Percentiles rank a stretch among this genome's conserved stretches.
Evolutionary conservation across 768 basidiomycete genomes (phyloP).

Genomic region (Tylopilus sp.): DNA sequence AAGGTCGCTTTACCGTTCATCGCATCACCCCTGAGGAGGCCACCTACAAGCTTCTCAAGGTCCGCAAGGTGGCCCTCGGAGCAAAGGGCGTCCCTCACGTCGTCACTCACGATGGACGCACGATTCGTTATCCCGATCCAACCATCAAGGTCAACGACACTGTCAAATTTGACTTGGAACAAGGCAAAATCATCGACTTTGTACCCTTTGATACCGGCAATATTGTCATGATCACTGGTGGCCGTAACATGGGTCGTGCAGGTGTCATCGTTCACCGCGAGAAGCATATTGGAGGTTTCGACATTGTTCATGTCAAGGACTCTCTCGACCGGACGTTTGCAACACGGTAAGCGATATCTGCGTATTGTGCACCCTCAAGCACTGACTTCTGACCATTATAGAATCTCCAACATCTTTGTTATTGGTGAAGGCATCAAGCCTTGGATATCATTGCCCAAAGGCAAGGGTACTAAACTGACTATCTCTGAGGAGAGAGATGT

Average conservation of each 20-base stretch:
- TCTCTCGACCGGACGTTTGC: constrained; percentile 94
- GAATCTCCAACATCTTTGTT: constrained; percentile 96
- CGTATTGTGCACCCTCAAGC: neutral
- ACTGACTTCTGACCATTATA: constrained; percentile 28
- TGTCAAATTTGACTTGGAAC: constrained; percentile 94
- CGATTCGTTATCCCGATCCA: constrained; percentile 99
- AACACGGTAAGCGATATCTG: constrained; percentile 68
- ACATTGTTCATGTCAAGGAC: constrained; percentile 98
- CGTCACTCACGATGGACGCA: constrained; percentile 98
- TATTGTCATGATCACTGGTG: constrained; percentile 96
- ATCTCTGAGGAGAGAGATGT: constrained; percentile 96
- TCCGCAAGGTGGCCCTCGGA: constrained; percentile 88
- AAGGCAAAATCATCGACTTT: constrained; percentile 88
- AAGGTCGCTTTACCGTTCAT: constrained; percentile 99
- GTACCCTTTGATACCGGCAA: constrained; percentile 98
- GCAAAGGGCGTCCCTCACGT: constrained; percentile 93
- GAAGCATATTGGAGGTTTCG: constrained; percentile 97
- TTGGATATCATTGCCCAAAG: constrained; percentile 95
- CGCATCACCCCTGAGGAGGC: constrained; percentile 98
- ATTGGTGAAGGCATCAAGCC: constrained; percentile 95
- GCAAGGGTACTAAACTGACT: constrained; percentile 96
- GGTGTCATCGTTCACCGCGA: constrained; percentile 96
- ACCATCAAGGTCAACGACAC: constrained; percentile 95
- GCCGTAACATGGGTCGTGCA: constrained; percentile 98
- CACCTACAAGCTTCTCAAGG: constrained; percentile 93